These are phyloP conservation scores for Karstenula rhodostoma DNA, from an alignment of 2,329 filamentous ascomycete species.

Conservation along the genomic window DNA sequence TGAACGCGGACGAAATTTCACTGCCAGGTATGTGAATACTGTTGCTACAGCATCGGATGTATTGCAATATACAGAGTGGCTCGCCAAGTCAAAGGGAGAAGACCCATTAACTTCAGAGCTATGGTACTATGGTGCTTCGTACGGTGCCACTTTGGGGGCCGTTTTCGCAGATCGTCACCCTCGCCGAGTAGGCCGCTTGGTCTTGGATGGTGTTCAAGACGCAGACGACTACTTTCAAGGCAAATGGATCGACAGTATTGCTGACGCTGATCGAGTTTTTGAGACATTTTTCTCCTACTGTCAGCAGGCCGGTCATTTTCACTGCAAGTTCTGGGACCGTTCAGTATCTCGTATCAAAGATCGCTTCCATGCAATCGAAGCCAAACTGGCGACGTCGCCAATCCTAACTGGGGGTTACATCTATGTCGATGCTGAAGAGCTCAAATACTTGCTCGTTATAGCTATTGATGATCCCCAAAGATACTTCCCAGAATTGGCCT, in stretches of 20 bases:
- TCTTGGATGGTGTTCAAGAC: slow-evolving; percentile 52
- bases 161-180: slow-evolving; percentile 56
- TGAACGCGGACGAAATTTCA: slow-evolving; percentile 5
- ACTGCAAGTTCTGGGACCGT: slow-evolving; percentile 24
- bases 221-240: slow-evolving; percentile 52
- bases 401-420: neutral
- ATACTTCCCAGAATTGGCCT: too few species aligned
- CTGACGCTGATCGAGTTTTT: slow-evolving; percentile 18
- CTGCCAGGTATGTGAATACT: slow-evolving; percentile 28
- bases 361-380: slow-evolving; percentile 16
- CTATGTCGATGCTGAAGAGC: neutral
- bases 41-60: slow-evolving; percentile 24
- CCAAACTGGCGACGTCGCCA: neutral
- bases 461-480: too few species aligned
- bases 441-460: too few species aligned
- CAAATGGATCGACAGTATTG: slow-evolving; percentile 17
- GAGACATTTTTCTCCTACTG: slow-evolving; percentile 23
- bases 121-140: slow-evolving; percentile 51
- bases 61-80: slow-evolving; percentile 22
- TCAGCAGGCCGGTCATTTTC: slow-evolving; percentile 9
- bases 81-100: slow-evolving; percentile 21
- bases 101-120: slow-evolving; percentile 34
- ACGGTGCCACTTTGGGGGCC: slow-evolving; percentile 54
- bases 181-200: slow-evolving; percentile 47
- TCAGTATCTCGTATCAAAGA: slow-evolving; percentile 18